Evolutionary conservation across 345 rosid genomes (phyloP), one percentile per base, ranked within the genome.

Genomic region (Rhodomyrtus tomentosa): DNA sequence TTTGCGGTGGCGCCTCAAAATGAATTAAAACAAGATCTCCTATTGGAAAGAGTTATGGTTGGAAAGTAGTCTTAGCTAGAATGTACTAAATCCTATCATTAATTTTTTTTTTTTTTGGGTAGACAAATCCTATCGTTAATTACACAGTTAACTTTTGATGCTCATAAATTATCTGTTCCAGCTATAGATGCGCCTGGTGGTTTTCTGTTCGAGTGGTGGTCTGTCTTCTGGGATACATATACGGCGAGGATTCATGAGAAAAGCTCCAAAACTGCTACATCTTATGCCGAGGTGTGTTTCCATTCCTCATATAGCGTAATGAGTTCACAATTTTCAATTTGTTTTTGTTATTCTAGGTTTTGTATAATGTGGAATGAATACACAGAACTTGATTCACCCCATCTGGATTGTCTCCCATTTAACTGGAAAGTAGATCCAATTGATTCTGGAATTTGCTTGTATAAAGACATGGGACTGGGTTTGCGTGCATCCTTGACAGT

Each of bases 141-240:
- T 49, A 76, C 55, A 72, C 89, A 80, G 29, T n/a, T 22, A 16
- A 68, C 76, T 68, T 62, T 55, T 68, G 55, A 49, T 86, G 21
- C 40, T 84, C 83, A 53, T 27, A 74, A 80, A 58, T 40, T 85
- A 50, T 81, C 38, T 87, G 25, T 21, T 29, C 49, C 90, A 94
- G 97, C 94, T 84, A 92, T 94, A 56, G 93, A 94, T 87, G 92
- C 92, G 16, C 93, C 95, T 50, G 93, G 91, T 55, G 95, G 97
- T 53, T 94, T 94, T 88, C 87, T 94, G 15, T 91, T 91, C 7
- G 97, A 94, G 84, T 93, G 97, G 97, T 94, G 97, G 97, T 93
- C 95, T 84, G 94, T 94, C 80, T 94, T 94, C 84, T 94, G 97
- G 97, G 97, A 94, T 79, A 87, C 92, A 29, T 94, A 91, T 85